These are phyloP conservation scores for Sisymbrium altissimum DNA, from an alignment of 345 rosid species.

Conservation along the genomic window DNA sequence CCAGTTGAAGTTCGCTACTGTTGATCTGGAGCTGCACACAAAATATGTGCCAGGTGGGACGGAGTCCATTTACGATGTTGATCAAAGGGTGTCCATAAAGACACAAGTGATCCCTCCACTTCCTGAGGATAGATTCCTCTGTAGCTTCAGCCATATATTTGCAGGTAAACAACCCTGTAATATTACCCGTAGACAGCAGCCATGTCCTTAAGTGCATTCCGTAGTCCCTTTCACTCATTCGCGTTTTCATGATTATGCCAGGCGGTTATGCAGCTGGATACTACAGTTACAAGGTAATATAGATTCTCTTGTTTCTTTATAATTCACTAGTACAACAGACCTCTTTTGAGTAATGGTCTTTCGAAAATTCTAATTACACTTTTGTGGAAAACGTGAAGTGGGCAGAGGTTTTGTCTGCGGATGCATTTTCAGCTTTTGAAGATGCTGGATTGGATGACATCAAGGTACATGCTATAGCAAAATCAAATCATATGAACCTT, in stretches of 20 bases:
- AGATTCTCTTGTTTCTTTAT: conserved; percentile 3
- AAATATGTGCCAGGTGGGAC: conserved; percentile 69
- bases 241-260: conserved; percentile 20
- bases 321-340: not conserved
- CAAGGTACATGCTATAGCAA: conserved; percentile 48
- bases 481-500: not conserved
- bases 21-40: conserved; percentile 84
- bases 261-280: conserved; percentile 99
- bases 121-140: conserved; percentile 82
- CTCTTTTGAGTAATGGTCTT: not conserved
- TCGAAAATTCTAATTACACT: not conserved
- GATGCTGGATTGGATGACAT: conserved; percentile 78
- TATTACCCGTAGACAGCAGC: not conserved
- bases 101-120: conserved; percentile 86
- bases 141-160: conserved; percentile 87
- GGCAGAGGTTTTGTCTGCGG: conserved; percentile 98
- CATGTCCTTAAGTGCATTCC: not conserved
- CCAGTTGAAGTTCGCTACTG: conserved; percentile 74
- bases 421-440: conserved; percentile 99
- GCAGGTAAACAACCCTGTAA: conserved; percentile 46
- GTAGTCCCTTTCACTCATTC: not conserved
- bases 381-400: conserved; percentile 52
- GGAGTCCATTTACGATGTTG: conserved; percentile 78
- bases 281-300: conserved; percentile 89
- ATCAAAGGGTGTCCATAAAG: conserved; percentile 57